These are phyloP conservation scores for Neopestalotiopsis clavispora DNA, from an alignment of 2,329 filamentous ascomycete species.

Conservation along the genomic window DNA sequence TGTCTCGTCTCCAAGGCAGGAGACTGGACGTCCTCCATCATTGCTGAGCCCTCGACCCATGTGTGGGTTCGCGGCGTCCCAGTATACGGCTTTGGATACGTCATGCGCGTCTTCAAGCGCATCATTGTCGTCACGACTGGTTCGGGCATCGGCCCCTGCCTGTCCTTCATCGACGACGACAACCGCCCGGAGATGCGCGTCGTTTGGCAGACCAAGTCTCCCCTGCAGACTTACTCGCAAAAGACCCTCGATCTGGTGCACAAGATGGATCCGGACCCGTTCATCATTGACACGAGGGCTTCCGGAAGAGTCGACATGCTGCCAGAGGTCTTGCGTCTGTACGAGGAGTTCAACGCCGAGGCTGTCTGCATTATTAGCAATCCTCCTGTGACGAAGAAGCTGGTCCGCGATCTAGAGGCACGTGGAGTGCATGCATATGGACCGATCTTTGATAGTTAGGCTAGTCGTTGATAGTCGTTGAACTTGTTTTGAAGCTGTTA, in stretches of 20 bases:
- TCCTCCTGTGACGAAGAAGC: constrained; percentile 68
- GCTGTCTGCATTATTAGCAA: constrained; percentile 79
- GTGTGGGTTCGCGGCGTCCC: constrained; percentile 74
- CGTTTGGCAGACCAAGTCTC: constrained; percentile 72
- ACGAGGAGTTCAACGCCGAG: constrained; percentile 63
- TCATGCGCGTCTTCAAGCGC: constrained; percentile 68
- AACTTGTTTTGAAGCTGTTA: neutral
- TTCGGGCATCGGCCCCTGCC: constrained; percentile 73
- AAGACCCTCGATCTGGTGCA: constrained; percentile 6
- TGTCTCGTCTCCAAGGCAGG: constrained; percentile 75
- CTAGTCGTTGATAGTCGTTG: neutral
- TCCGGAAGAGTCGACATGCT: constrained; percentile 54
- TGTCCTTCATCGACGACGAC: constrained; percentile 63
- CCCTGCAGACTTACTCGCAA: constrained; percentile 65
- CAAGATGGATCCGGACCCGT: constrained; percentile 61
- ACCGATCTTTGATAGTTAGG: constrained; percentile 68
- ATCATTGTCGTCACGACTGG: constrained; percentile 74
- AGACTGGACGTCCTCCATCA: constrained; percentile 73
- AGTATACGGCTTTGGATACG: constrained; percentile 70
- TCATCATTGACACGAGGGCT: constrained; percentile 70
- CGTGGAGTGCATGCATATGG: constrained; percentile 72
- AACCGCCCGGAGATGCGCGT: constrained; percentile 58
- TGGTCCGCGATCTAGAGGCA: constrained; percentile 72
- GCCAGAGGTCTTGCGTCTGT: constrained; percentile 57
- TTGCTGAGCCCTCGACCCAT: constrained; percentile 61